These are phyloP conservation scores for Cercospora zeae-maydis DNA, from an alignment of 2,329 filamentous ascomycete genomes.

Conservation along the genomic window DNA sequence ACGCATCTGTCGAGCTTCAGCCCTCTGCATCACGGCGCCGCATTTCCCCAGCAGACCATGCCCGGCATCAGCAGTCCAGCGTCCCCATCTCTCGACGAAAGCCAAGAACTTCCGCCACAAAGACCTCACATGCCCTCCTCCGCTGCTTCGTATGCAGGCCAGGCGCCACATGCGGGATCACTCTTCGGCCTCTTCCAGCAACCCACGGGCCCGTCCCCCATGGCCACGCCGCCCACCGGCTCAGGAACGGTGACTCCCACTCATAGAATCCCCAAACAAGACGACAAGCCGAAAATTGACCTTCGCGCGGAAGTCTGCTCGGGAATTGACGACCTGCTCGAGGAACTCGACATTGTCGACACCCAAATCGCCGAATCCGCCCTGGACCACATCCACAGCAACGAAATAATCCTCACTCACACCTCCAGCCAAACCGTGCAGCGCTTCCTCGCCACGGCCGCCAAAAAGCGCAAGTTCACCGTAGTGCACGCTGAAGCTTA, in stretches of 20 bases:
- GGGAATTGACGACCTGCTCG: slow-evolving; percentile 91
- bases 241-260: slow-evolving; percentile 32
- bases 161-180: slow-evolving; percentile 57
- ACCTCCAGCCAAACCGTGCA: slow-evolving; percentile 83
- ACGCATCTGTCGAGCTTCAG: slow-evolving; percentile 48
- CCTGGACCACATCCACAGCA: slow-evolving; percentile 87
- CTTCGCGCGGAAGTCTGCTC: slow-evolving; percentile 87
- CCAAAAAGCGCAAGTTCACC: slow-evolving; percentile 85
- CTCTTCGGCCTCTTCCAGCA: slow-evolving; percentile 75
- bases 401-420: slow-evolving; percentile 87
- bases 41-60: slow-evolving; percentile 17
- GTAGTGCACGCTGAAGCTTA: slow-evolving; percentile 76
- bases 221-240: slow-evolving; percentile 9
- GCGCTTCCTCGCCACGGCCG: slow-evolving; percentile 82
- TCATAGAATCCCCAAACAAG: slow-evolving; percentile 35
- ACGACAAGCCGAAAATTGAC: slow-evolving; percentile 51
- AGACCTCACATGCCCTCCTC: slow-evolving; percentile 62
- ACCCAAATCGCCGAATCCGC: slow-evolving; percentile 87
- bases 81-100: slow-evolving; percentile 24
- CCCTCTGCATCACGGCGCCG: slow-evolving; percentile 44
- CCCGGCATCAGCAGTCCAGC: slow-evolving; percentile 5
- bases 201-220: slow-evolving; percentile 50
- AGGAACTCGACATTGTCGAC: slow-evolving; percentile 89
- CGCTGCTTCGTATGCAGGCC: slow-evolving; percentile 60
- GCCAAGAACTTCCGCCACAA: slow-evolving; percentile 23